Evolutionary conservation across 495 filamentous ascomycete species (phyloP).

Genomic region (Penicillium herquei): DNA sequence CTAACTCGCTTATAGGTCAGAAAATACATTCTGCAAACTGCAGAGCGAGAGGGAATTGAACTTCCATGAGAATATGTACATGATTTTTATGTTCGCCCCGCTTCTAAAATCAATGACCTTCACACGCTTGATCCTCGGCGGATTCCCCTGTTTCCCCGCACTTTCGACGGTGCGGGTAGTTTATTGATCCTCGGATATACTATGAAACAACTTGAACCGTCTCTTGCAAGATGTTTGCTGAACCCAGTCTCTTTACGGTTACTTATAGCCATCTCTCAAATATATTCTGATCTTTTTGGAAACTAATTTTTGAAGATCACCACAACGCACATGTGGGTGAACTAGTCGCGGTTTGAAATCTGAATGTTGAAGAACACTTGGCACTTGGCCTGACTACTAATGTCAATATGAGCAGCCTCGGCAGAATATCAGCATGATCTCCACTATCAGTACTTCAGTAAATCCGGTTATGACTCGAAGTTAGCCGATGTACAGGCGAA

Average conservation of each 20-base stretch:
- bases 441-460: too few species aligned
- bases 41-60: conserved; percentile 85
- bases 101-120: neutral
- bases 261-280: neutral
- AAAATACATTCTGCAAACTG: conserved; percentile 74
- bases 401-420: too few species aligned
- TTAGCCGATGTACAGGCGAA: too few species aligned
- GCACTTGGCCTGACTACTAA: too few species aligned
- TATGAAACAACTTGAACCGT: too few species aligned
- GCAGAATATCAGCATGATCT: too few species aligned
- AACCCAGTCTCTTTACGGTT: neutral
- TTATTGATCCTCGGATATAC: neutral
- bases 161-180: neutral
- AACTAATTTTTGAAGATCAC: neutral
- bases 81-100: neutral
- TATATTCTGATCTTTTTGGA: neutral
- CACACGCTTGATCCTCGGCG: neutral
- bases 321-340: too few species aligned
- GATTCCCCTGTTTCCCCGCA: neutral
- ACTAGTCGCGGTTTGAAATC: too few species aligned
- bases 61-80: conserved; percentile 27
- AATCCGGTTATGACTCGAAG: too few species aligned
- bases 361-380: too few species aligned
- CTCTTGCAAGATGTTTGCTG: too few species aligned
- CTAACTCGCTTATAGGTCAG: conserved; percentile 50